These are phyloP conservation scores for Waltiozyma sp. DNA, from an alignment of 1,139 yeast genomes.

Conservation along the genomic window DNA sequence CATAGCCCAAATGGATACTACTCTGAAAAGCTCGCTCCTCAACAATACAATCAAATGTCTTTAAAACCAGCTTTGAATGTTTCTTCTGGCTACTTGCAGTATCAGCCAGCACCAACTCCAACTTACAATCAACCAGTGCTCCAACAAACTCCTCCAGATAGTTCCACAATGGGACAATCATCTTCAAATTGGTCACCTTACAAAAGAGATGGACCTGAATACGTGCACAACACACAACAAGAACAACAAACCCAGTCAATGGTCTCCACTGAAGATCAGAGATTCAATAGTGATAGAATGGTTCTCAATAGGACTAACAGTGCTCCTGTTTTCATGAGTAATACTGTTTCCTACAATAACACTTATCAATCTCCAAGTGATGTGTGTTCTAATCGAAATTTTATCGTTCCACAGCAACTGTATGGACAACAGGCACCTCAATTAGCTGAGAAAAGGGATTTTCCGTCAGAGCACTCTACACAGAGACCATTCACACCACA, in stretches of 20 bases:
- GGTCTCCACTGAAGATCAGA: neutral
- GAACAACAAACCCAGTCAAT: neutral
- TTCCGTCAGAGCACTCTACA: neutral
- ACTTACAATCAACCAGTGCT: neutral
- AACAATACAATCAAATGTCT: neutral
- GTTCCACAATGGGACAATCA: neutral
- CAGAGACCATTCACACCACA: neutral
- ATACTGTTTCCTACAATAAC: neutral
- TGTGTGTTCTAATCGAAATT: neutral
- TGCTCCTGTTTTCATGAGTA: neutral
- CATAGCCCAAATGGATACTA: neutral
- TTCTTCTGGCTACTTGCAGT: neutral
- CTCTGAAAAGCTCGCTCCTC: no score
- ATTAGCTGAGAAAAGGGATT: neutral
- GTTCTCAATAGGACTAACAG: neutral
- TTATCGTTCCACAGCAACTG: neutral
- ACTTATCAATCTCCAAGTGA: neutral
- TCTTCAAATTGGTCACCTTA: neutral
- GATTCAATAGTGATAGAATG: neutral
- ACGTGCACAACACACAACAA: neutral
- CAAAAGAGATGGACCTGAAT: neutral
- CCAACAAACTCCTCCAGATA: neutral
- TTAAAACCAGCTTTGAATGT: no score
- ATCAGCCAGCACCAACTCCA: neutral
- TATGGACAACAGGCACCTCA: neutral